These are phyloP conservation scores for Kurtzmaniella quercitrusa DNA, from an alignment of 1,139 yeast genomes.

Conservation along the genomic window DNA sequence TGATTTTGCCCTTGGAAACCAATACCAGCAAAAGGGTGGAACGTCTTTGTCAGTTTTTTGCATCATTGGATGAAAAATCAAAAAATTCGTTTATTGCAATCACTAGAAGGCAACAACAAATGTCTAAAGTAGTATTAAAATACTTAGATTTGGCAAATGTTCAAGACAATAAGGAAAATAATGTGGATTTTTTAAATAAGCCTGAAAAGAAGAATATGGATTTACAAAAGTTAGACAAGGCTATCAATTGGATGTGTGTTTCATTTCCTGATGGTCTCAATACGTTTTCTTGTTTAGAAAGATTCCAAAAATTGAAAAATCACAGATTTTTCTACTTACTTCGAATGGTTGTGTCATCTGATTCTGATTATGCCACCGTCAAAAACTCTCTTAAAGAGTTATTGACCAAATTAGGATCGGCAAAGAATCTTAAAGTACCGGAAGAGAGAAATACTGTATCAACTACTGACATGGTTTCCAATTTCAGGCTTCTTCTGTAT, in stretches of 20 bases:
- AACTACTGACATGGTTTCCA: constrained; percentile 45
- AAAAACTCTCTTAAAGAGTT: constrained; percentile 61
- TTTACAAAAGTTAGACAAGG: constrained; percentile 43
- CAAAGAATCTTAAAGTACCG: constrained; percentile 41
- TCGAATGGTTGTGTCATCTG: constrained; percentile 50
- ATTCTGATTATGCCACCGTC: constrained; percentile 58
- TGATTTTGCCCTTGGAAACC: constrained; percentile 53
- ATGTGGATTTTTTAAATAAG: constrained; percentile 1
- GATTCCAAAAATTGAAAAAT: constrained; percentile 52
- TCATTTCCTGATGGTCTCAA: constrained; percentile 52
- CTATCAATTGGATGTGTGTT: constrained; percentile 60
- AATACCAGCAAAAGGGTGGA: constrained; percentile 44
- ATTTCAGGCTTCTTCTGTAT: constrained; percentile 53
- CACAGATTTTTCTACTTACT: constrained; percentile 54
- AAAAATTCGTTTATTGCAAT: constrained; percentile 65
- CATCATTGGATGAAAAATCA: constrained; percentile 53
- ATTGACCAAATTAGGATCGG: constrained; percentile 47
- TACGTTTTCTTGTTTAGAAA: constrained; percentile 45
- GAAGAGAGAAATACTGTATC: constrained; percentile 36
- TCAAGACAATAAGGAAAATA: constrained; percentile 13
- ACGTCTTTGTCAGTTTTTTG: constrained; percentile 48
- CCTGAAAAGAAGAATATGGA: constrained; percentile 8
- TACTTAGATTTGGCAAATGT: constrained; percentile 29
- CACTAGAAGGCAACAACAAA: constrained; percentile 61
- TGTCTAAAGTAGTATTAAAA: constrained; percentile 37